These are phyloP conservation scores for Thymus mandschuricus DNA, from an alignment of 257 asterid species.

Conservation along the genomic window DNA sequence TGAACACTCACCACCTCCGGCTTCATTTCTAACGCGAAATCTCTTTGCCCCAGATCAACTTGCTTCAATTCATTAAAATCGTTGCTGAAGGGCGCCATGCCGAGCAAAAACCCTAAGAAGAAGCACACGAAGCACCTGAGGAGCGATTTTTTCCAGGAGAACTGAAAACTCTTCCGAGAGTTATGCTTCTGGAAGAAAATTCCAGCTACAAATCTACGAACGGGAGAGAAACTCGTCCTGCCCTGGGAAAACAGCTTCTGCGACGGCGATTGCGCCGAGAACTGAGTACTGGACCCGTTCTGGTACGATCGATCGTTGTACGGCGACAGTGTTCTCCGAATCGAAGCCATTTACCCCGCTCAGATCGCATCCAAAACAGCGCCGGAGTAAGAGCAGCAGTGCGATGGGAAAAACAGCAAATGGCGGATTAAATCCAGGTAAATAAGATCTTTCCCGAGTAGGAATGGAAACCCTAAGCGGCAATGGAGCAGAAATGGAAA, in stretches of 20 bases:
- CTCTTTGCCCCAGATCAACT: slow-evolving; percentile 38
- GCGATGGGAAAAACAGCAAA: background rate
- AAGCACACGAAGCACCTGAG: slow-evolving; percentile 68
- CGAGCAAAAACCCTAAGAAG: slow-evolving; percentile 77
- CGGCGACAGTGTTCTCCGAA: slow-evolving; percentile 89
- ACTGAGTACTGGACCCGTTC: slow-evolving; percentile 58
- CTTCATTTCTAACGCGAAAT: slow-evolving; percentile 53
- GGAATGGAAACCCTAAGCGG: slow-evolving; percentile 35
- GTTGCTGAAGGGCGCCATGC: slow-evolving; percentile 68
- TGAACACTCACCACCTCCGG: slow-evolving; percentile 38
- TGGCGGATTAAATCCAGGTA: slow-evolving; percentile 37
- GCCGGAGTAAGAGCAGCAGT: slow-evolving; percentile 23
- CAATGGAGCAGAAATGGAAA: slow-evolving; percentile 29
- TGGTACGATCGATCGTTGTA: slow-evolving; percentile 67
- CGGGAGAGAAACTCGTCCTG: slow-evolving; percentile 57
- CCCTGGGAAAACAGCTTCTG: slow-evolving; percentile 62
- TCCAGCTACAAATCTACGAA: slow-evolving; percentile 53
- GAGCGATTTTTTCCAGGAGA: slow-evolving; percentile 63
- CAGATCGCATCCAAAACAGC: slow-evolving; percentile 42
- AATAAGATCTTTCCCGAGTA: background rate
- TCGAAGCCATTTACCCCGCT: slow-evolving; percentile 71
- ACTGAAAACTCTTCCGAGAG: slow-evolving; percentile 51
- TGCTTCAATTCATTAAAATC: slow-evolving; percentile 48
- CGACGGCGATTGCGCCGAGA: slow-evolving; percentile 61
- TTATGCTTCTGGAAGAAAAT: slow-evolving; percentile 42